Evolutionary conservation across 768 basidiomycete species (phyloP).

Genomic region (Trametes cinnabarina): DNA sequence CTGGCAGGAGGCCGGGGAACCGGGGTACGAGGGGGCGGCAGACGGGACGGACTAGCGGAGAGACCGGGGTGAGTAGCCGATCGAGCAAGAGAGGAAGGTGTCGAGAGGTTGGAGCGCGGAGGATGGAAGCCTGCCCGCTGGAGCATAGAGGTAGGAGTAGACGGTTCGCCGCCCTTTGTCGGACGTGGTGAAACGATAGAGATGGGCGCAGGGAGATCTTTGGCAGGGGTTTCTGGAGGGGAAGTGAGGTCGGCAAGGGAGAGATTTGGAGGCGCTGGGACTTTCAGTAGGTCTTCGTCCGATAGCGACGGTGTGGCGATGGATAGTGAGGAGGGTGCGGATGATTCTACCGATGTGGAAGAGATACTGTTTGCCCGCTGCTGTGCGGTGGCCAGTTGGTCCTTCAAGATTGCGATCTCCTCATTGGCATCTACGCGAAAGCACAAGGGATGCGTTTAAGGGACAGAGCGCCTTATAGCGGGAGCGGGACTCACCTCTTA

Average conservation of each 20-base stretch:
- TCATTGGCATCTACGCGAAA: slow-evolving; percentile 68
- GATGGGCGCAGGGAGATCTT: slow-evolving; percentile 13
- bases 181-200: slow-evolving; percentile 15
- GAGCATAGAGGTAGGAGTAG: slow-evolving; percentile 30
- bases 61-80: slow-evolving; percentile 57
- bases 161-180: neutral
- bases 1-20: slow-evolving; percentile 36
- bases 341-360: slow-evolving; percentile 26
- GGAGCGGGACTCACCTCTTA: slow-evolving; percentile 62
- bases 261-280: slow-evolving; percentile 58
- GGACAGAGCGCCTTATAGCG: neutral
- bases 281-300: slow-evolving; percentile 59
- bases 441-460: neutral
- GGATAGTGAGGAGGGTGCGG: slow-evolving; percentile 29
- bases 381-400: slow-evolving; percentile 55
- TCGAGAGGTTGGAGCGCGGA: slow-evolving; percentile 39
- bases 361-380: slow-evolving; percentile 23
- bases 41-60: slow-evolving; percentile 44
- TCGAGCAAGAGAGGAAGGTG: slow-evolving; percentile 47
- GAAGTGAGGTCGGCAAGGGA: slow-evolving; percentile 56
- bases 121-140: slow-evolving; percentile 50
- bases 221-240: slow-evolving; percentile 39
- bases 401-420: slow-evolving; percentile 79
- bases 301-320: slow-evolving; percentile 35
- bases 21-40: slow-evolving; percentile 34